phyloP scores from a whole-genome alignment of 805 yeast genomes.

The Cyberlindnera petersonii region DNA sequence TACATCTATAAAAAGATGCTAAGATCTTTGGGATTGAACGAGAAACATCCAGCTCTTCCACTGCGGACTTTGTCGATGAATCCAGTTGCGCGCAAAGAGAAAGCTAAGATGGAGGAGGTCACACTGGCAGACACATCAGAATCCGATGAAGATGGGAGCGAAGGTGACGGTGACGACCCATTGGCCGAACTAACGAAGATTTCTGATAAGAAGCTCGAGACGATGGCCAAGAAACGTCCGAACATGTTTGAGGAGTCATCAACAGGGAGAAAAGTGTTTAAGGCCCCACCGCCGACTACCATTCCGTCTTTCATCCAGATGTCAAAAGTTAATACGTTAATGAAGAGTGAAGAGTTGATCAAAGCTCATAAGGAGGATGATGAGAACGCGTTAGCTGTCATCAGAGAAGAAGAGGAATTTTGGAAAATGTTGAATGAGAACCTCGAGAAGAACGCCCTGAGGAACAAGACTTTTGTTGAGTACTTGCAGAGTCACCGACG shows the following conservation, averaged over 20 bases:
- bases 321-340: slow-evolving; percentile 1
- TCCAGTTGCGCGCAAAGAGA: neutral
- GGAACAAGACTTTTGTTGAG: slow-evolving; percentile 7
- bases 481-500: slow-evolving; percentile 5
- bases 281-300: slow-evolving; percentile 2
- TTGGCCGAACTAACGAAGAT: neutral
- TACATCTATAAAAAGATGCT: too few species aligned
- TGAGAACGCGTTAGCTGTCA: slow-evolving; percentile 2
- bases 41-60: too few species aligned
- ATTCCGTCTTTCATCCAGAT: neutral
- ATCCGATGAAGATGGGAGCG: slow-evolving; percentile 3
- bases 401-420: slow-evolving; percentile 12
- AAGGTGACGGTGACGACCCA: too few species aligned
- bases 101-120: neutral
- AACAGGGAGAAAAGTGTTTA: slow-evolving; percentile 4
- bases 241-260: slow-evolving; percentile 7
- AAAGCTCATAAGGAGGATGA: slow-evolving; percentile 13
- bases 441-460: slow-evolving; percentile 6
- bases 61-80: too few species aligned
- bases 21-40: too few species aligned
- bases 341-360: slow-evolving; percentile 7
- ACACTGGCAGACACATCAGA: slow-evolving; percentile 1
- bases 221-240: slow-evolving; percentile 4
- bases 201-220: neutral
- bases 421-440: slow-evolving; percentile 3